phyloP scores from a whole-genome alignment of 2,329 filamentous ascomycete species.

The Saccharata proteae region DNA sequence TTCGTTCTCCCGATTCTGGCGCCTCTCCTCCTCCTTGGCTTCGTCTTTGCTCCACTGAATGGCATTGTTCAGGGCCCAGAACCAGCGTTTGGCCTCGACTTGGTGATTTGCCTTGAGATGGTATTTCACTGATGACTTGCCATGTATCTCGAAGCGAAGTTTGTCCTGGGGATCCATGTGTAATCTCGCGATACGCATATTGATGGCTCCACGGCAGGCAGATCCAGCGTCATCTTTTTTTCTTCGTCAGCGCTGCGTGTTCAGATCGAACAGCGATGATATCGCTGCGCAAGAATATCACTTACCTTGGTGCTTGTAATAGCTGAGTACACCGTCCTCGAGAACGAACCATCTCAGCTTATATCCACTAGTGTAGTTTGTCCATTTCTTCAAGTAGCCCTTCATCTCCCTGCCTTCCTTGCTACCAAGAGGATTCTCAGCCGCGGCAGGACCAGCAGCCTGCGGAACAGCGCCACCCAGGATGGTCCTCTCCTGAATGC shows the following conservation, averaged over 20 bases:
- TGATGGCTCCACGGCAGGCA: constrained; percentile 93
- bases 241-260: not conserved
- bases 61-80: constrained; percentile 96
- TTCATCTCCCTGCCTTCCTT: constrained; percentile 95
- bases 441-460: constrained; percentile 45
- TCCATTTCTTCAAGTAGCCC: constrained; percentile 98
- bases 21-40: constrained; percentile 75
- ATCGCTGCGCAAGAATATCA: not conserved
- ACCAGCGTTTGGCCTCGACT: constrained; percentile 97
- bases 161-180: constrained; percentile 97
- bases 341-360: constrained; percentile 96
- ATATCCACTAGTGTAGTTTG: constrained; percentile 94
- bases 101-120: constrained; percentile 96
- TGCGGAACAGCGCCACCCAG: constrained; percentile 57
- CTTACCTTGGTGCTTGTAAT: constrained; percentile 86
- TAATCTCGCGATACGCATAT: constrained; percentile 91
- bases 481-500: constrained; percentile 95
- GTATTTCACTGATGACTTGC: constrained; percentile 97
- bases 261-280: not conserved
- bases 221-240: constrained; percentile 73
- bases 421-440: constrained; percentile 48
- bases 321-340: constrained; percentile 92
- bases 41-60: constrained; percentile 99
- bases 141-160: constrained; percentile 93
- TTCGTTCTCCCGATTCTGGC: constrained; percentile 63